Evolutionary conservation across 495 filamentous ascomycete species (phyloP).

Genomic region (Daldinia vernicosa): DNA sequence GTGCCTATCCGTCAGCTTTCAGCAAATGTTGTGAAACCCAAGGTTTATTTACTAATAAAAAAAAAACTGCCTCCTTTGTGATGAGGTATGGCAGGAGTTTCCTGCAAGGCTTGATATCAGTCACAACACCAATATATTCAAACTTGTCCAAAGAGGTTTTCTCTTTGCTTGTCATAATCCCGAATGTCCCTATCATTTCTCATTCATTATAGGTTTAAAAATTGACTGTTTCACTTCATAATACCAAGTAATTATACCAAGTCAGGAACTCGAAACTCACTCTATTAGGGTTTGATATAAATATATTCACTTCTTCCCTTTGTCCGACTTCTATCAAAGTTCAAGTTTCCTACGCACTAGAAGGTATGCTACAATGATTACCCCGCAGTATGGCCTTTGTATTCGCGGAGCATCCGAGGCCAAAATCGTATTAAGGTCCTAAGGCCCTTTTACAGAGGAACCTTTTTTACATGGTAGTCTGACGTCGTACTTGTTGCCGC

Average conservation of each 20-base stretch:
- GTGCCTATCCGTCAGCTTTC: neutral
- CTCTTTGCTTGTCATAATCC: neutral
- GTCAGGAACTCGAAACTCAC: neutral
- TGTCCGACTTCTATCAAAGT: neutral
- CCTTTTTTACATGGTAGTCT: neutral
- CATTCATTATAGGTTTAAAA: neutral
- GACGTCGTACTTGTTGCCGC: neutral
- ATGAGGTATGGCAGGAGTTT: neutral
- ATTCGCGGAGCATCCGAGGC: neutral
- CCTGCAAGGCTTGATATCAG: neutral
- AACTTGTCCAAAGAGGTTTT: neutral
- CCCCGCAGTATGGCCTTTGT: neutral
- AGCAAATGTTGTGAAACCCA: slow-evolving; percentile 19
- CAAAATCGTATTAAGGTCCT: neutral
- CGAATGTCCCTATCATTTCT: neutral
- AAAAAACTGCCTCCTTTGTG: neutral
- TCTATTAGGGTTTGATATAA: neutral
- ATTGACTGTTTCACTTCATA: neutral
- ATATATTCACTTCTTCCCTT: neutral
- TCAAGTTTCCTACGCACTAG: neutral
- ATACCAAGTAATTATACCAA: neutral
- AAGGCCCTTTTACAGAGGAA: neutral
- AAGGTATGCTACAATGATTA: neutral
- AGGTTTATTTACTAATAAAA: slow-evolving; percentile 6
- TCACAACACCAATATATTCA: neutral